A percentile compares a stretch with the other conserved stretches of the same genome.
Conservation (phyloP, 352 stramenopile species). For the Pythium oligandrum region DNA sequence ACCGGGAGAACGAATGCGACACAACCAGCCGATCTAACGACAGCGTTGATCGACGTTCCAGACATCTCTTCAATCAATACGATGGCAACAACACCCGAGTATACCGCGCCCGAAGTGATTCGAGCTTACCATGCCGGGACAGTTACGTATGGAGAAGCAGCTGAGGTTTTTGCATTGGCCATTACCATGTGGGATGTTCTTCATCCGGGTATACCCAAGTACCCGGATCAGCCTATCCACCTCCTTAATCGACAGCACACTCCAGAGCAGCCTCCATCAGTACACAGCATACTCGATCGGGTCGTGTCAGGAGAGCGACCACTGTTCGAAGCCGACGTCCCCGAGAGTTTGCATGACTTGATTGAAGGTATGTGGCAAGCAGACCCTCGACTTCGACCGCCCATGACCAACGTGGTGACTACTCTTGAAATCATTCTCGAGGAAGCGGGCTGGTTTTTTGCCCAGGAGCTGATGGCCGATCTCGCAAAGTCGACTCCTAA, state of each 20-base stretch:
- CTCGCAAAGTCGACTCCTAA: constrained; percentile 26
- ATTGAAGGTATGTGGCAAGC: constrained; percentile 51
- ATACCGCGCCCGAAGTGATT: constrained; percentile 54
- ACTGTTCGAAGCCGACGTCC: constrained; percentile 25
- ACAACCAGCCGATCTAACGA: too few species aligned
- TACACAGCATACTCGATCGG: too few species aligned
- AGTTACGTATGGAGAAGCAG: constrained; percentile 28
- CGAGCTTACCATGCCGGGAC: constrained; percentile 16
- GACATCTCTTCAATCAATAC: constrained; percentile 31
- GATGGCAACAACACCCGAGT: constrained; percentile 12
- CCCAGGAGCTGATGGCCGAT: constrained; percentile 43
- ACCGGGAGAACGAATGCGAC: too few species aligned
- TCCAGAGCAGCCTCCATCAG: too few species aligned
- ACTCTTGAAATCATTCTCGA: constrained; percentile 56
- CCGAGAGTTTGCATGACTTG: constrained; percentile 43
- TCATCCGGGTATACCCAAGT: constrained; percentile 37
- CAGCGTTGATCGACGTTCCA: constrained; percentile 19
- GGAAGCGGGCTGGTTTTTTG: constrained; percentile 40
- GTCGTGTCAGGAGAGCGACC: constrained; percentile 17
- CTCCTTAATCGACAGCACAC: too few species aligned
- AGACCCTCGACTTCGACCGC: constrained; percentile 41
- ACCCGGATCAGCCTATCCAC: constrained; percentile 18
- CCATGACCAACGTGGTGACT: constrained; percentile 37
- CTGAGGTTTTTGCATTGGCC: constrained; percentile 43
- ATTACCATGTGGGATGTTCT: constrained; percentile 55